These are phyloP conservation scores for Podosphaera fusca DNA, from an alignment of 2,329 filamentous ascomycete species.

Conservation along the genomic window DNA sequence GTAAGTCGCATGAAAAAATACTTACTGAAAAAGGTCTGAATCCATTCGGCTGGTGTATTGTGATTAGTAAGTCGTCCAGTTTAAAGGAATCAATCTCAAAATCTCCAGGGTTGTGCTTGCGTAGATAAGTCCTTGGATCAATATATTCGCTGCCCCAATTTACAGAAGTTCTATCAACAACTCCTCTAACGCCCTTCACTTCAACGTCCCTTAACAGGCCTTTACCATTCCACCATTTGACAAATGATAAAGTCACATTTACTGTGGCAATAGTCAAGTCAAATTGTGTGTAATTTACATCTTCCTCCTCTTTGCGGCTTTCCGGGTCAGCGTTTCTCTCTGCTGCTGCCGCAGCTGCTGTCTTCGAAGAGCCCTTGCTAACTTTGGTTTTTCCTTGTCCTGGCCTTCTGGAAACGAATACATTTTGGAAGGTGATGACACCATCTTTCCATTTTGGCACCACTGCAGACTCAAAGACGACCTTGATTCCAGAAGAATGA, in stretches of 20 bases:
- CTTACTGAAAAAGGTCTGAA: slow-evolving; percentile 93
- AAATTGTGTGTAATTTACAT: slow-evolving; percentile 95
- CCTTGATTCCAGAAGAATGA: slow-evolving; percentile 72
- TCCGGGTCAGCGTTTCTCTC: slow-evolving; percentile 31
- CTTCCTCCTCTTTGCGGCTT: slow-evolving; percentile 33
- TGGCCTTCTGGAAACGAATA: slow-evolving; percentile 79
- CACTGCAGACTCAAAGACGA: slow-evolving; percentile 93
- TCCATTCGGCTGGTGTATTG: slow-evolving; percentile 67
- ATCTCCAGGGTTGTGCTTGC: slow-evolving; percentile 72
- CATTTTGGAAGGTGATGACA: slow-evolving; percentile 89
- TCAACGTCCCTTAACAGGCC: slow-evolving; percentile 80
- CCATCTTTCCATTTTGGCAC: slow-evolving; percentile 90
- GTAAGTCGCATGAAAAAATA: slow-evolving; percentile 87
- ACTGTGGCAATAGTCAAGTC: slow-evolving; percentile 87
- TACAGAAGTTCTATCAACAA: slow-evolving; percentile 74
- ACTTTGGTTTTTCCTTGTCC: slow-evolving; percentile 65
- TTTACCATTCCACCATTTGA: slow-evolving; percentile 98
- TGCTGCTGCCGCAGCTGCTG: slow-evolving; percentile 63
- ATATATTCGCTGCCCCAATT: slow-evolving; percentile 42
- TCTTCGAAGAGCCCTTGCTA: slow-evolving; percentile 71
- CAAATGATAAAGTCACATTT: slow-evolving; percentile 86
- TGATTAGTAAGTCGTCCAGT: slow-evolving; percentile 78
- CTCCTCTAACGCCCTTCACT: slow-evolving; percentile 76
- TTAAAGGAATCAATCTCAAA: slow-evolving; percentile 97
- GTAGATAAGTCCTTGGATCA: slow-evolving; percentile 70